These are phyloP conservation scores for Hortaea sp. DNA, from an alignment of 2,329 filamentous ascomycete genomes.

Conservation along the genomic window DNA sequence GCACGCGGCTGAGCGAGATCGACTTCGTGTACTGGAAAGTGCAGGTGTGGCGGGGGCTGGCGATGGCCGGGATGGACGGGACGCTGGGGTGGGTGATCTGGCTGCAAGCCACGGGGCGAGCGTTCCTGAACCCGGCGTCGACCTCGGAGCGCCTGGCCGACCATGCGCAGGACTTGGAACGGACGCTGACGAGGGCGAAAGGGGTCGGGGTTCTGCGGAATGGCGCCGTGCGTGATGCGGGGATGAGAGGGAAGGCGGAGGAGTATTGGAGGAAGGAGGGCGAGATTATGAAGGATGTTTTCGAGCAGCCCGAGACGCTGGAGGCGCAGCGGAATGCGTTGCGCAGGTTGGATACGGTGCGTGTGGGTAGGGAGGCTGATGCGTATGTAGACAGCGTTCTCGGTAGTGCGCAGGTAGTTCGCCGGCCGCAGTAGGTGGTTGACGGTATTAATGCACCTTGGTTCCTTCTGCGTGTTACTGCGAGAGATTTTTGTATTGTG, in stretches of 20 bases:
- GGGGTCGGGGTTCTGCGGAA: slow-evolving; percentile 71
- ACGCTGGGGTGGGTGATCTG: slow-evolving; percentile 58
- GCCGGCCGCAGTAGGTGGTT: too few species aligned
- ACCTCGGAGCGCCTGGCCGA: slow-evolving; percentile 58
- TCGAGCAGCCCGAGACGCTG: slow-evolving; percentile 69
- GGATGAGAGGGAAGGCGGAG: slow-evolving; percentile 54
- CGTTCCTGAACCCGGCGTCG: slow-evolving; percentile 54
- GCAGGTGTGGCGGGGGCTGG: slow-evolving; percentile 51
- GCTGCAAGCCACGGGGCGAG: slow-evolving; percentile 68
- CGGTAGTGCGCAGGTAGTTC: background rate
- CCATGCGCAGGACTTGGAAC: slow-evolving; percentile 46
- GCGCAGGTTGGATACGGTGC: slow-evolving; percentile 51
- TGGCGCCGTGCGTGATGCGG: slow-evolving; percentile 63
- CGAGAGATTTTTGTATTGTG: too few species aligned
- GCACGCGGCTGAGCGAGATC: slow-evolving; percentile 49
- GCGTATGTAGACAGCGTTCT: slow-evolving; percentile 36
- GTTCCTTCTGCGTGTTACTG: too few species aligned
- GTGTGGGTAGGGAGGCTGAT: slow-evolving; percentile 55
- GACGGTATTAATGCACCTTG: too few species aligned
- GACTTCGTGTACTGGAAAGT: slow-evolving; percentile 64
- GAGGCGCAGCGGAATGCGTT: slow-evolving; percentile 61
- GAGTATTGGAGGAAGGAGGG: slow-evolving; percentile 77
- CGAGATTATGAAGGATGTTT: slow-evolving; percentile 58
- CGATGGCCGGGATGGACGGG: slow-evolving; percentile 55
- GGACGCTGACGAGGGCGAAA: slow-evolving; percentile 55